Percentiles rank a stretch among this genome's conserved stretches.
Evolutionary conservation across 2,329 filamentous ascomycete species (phyloP).

Genomic region (Aspergillus viridinutans): DNA sequence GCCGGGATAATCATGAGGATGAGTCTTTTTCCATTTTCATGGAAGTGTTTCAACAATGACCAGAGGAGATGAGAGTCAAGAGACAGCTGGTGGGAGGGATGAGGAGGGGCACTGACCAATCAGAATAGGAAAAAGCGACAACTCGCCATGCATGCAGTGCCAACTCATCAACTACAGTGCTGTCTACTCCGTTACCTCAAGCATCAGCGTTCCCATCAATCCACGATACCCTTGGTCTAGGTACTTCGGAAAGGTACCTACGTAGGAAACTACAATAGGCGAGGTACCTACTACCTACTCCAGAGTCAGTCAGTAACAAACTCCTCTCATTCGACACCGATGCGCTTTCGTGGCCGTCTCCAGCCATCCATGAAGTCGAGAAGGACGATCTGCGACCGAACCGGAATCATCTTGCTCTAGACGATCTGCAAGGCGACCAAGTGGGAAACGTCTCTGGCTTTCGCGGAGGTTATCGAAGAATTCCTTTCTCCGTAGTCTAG

Average conservation of each 20-base stretch:
- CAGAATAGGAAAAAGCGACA: conserved; percentile 13
- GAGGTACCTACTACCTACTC: not conserved
- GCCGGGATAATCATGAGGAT: not conserved
- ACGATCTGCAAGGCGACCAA: not conserved
- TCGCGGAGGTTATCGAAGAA: not conserved
- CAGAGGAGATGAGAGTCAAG: not conserved
- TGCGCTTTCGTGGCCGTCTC: not conserved
- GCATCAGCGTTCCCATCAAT: not conserved
- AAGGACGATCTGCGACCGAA: not conserved
- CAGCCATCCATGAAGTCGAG: not conserved
- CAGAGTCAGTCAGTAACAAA: not conserved
- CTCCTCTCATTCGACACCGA: not conserved
- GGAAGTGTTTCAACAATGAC: not conserved
- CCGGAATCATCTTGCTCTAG: not conserved
- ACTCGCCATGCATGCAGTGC: conserved; percentile 34
- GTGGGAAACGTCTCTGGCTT: not conserved
- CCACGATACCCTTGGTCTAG: not conserved
- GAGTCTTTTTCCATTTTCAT: not conserved
- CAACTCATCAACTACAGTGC: conserved; percentile 14
- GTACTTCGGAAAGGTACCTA: not conserved
- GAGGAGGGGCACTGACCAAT: conserved; percentile 27
- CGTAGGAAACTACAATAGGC: no score
- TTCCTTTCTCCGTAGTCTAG: not conserved
- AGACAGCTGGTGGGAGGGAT: conserved; percentile 16
- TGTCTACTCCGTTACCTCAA: conserved; percentile 1